Percentiles rank a stretch among this genome's conserved stretches.
These are phyloP conservation scores for Lachnellula subtilissima DNA, from an alignment of 2,329 filamentous ascomycete species.

Conservation along the genomic window DNA sequence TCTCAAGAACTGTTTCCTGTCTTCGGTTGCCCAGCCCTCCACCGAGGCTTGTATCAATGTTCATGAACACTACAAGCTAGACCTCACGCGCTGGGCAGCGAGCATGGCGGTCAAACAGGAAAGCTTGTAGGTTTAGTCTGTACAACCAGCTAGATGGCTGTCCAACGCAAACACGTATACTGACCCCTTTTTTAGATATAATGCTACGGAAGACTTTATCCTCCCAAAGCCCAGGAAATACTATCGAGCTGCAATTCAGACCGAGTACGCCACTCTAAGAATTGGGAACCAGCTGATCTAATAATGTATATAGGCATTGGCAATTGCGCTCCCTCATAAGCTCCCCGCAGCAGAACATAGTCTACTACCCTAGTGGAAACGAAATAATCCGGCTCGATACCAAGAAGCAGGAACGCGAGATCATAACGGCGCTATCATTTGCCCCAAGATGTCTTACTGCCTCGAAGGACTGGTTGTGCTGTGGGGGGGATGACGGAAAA, in stretches of 20 bases:
- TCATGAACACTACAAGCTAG: slow-evolving; percentile 28
- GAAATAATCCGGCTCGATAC: slow-evolving; percentile 70
- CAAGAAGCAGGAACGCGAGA: slow-evolving; percentile 65
- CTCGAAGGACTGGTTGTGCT: slow-evolving; percentile 81
- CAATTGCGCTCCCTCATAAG: slow-evolving; percentile 88
- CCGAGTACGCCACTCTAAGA: slow-evolving; percentile 48
- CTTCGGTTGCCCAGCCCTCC: not conserved
- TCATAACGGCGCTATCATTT: slow-evolving; percentile 66
- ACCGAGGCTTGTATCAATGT: not conserved
- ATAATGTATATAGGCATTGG: slow-evolving; percentile 58
- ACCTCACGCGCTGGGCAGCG: slow-evolving; percentile 29
- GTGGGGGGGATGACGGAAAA: slow-evolving; percentile 82
- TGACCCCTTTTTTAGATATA: slow-evolving; percentile 43
- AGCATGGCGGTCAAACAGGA: slow-evolving; percentile 54
- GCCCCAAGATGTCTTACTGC: slow-evolving; percentile 83
- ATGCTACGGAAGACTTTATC: slow-evolving; percentile 62
- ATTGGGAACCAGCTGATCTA: not conserved
- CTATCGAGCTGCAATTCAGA: slow-evolving; percentile 62
- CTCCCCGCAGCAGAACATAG: slow-evolving; percentile 66
- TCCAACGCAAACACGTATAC: not conserved
- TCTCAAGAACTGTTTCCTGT: not conserved
- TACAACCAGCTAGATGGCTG: slow-evolving; percentile 1
- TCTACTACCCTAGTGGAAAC: slow-evolving; percentile 79
- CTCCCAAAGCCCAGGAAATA: slow-evolving; percentile 57
- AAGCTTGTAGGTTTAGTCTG: slow-evolving; percentile 40